These are phyloP conservation scores for Populus ilicifolia DNA, from an alignment of 345 rosid genomes.

Conservation along the genomic window DNA sequence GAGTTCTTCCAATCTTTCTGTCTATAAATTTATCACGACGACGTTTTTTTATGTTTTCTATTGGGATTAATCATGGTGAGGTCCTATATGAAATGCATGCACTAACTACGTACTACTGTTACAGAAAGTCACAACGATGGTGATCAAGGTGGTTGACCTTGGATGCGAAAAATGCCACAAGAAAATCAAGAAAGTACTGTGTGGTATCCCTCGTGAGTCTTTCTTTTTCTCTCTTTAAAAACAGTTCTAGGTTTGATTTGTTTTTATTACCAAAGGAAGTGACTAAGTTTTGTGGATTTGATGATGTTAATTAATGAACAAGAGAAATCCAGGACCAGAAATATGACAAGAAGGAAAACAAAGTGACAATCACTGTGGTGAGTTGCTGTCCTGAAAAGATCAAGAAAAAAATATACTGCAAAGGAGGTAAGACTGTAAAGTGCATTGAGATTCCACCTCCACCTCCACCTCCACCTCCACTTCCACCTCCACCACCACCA, in stretches of 20 bases:
- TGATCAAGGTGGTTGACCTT: constrained; percentile 61
- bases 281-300: constrained; percentile 26
- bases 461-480: no score
- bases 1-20: not conserved
- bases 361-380: constrained; percentile 58
- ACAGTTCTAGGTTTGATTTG: constrained; percentile 29
- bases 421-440: constrained; percentile 10
- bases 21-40: not conserved
- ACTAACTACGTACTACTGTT: not conserved
- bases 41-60: not conserved
- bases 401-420: constrained; percentile 47
- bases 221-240: not conserved
- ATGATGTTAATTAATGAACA: constrained; percentile 22
- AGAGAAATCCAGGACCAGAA: constrained; percentile 42
- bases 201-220: constrained; percentile 68
- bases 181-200: constrained; percentile 75
- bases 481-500: fast-evolving
- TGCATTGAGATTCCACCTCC: not conserved
- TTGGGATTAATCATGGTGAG: no score
- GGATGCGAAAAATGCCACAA: constrained; percentile 55
- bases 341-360: constrained; percentile 60
- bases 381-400: constrained; percentile 76
- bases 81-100: not conserved
- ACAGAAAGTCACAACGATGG: constrained; percentile 69
- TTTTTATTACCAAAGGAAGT: not conserved